Conservation (phyloP, 352 stramenopile genomes). For the Globisporangium acanthophoron region DNA sequence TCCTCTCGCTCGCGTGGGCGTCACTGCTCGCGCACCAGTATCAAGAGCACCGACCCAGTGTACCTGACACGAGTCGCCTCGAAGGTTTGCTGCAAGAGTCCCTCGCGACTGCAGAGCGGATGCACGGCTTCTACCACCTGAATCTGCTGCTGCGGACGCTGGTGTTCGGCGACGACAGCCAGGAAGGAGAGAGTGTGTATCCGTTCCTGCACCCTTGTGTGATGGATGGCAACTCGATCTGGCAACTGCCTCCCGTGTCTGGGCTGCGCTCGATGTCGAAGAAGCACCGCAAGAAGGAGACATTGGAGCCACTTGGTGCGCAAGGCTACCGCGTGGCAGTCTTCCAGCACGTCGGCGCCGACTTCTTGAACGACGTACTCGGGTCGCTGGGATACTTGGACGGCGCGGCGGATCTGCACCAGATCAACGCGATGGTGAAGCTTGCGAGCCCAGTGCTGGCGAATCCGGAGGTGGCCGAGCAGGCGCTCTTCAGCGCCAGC, state of each 20-base stretch:
- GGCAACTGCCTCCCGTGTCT: slow-evolving; percentile 24
- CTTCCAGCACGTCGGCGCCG: slow-evolving; percentile 47
- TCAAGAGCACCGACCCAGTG: slow-evolving; percentile 6
- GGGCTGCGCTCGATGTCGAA: slow-evolving; percentile 6
- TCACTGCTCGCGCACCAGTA: slow-evolving; percentile 46
- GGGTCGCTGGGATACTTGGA: slow-evolving; percentile 49
- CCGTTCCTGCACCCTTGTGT: slow-evolving; percentile 24
- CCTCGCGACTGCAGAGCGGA: slow-evolving; percentile 30
- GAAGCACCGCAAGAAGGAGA: slow-evolving; percentile 4
- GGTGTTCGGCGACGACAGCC: slow-evolving; percentile 26
- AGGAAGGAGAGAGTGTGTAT: slow-evolving; percentile 11
- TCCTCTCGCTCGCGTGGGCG: slow-evolving; percentile 52
- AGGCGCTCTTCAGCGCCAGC: slow-evolving; percentile 15
- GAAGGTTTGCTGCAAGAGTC: slow-evolving; percentile 36
- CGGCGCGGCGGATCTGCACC: slow-evolving; percentile 27
- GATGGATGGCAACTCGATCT: slow-evolving; percentile 21
- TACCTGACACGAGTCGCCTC: slow-evolving; percentile 11
- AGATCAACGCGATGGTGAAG: slow-evolving; percentile 63
- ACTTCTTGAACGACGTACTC: slow-evolving; percentile 56
- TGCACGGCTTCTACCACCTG: slow-evolving; percentile 52
- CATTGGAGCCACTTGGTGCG: background rate
- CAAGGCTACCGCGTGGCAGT: slow-evolving; percentile 17
- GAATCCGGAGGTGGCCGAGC: slow-evolving; percentile 30
- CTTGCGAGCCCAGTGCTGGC: slow-evolving; percentile 47
- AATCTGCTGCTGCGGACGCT: slow-evolving; percentile 39